Evolutionary conservation across 805 yeast genomes (phyloP), one percentile per base, ranked within the genome.

Genomic region (Pichia scutulata): DNA sequence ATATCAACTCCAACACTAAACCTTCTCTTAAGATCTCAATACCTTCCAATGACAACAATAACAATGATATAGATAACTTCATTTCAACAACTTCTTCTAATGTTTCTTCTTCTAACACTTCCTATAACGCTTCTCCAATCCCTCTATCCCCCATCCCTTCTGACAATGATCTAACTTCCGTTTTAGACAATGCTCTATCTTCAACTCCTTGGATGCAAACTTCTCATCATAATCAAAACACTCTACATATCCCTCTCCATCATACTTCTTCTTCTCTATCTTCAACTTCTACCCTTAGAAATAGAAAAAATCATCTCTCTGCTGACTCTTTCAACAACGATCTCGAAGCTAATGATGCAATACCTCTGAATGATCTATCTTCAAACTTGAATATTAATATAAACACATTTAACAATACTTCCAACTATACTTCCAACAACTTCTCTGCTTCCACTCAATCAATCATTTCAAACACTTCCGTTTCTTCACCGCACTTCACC

Each of bases 351-450:
- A 54, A 48, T 40, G 41, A 44, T 25, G 14, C 51, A 7, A 48
- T 48, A 25, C 47, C 51, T 28, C 25, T 55, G 48, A 48, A 51
- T 16, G 47, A 52, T 40, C 33, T 53, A 42, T 40, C 53, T 47
- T 41, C 21, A 33, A 4, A 16, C 2, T 5, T 19, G 2, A 16
- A 16, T n/a, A 16, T 2, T n/a, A 19, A 4, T 25, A 25, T 25
- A 25, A 25, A 25, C 9, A 7, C 9, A 7, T 25, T 9, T 7
- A 25, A 25, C 9, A 25, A 9, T 25, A 25, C 9, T 25, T n/a
- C n/a, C n/a, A n/a, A n/a, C n/a, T n/a, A n/a, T n/a, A n/a, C n/a
- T n/a, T n/a, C n/a, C n/a, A n/a, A n/a, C n/a, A n/a, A n/a, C n/a
- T n/a, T n/a, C n/a, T n/a, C n/a, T n/a, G n/a, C n/a, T n/a, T n/a